These are phyloP conservation scores for Penium margaritaceum DNA, from an alignment of 139 green algal genomes.

Conservation along the genomic window DNA sequence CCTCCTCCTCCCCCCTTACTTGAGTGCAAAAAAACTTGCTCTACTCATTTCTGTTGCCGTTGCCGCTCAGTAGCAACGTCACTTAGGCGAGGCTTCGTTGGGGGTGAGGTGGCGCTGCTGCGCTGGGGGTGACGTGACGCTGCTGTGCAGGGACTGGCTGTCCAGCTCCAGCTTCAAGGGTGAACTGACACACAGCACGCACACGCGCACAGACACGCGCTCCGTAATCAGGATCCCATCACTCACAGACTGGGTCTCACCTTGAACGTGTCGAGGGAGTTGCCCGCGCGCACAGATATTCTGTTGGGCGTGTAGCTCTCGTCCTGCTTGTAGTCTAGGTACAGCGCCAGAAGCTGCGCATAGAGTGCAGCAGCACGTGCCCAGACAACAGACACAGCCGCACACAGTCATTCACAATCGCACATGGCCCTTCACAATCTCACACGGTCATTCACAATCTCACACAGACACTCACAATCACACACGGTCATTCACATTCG, in stretches of 20 bases:
- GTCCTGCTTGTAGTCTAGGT: conserved; percentile 83
- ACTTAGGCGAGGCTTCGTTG: too few species aligned
- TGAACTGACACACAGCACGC: background rate
- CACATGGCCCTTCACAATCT: too few species aligned
- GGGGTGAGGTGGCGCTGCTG: background rate
- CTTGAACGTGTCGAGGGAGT: conserved; percentile 60
- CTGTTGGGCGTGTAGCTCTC: conserved; percentile 91
- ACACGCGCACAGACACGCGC: background rate
- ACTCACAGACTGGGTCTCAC: conserved; percentile 23
- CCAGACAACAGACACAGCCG: too few species aligned
- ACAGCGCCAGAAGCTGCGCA: conserved; percentile 70
- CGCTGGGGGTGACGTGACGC: background rate
- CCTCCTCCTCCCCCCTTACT: too few species aligned
- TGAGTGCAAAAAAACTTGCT: too few species aligned
- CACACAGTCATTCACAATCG: too few species aligned
- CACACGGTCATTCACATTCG: too few species aligned
- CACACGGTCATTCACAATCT: too few species aligned
- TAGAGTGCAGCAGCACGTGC: too few species aligned
- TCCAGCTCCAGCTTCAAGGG: background rate
- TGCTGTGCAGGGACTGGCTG: background rate
- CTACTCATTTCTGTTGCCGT: too few species aligned
- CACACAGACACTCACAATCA: too few species aligned
- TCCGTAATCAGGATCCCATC: background rate
- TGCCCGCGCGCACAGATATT: conserved; percentile 75
- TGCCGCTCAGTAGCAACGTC: too few species aligned